Conservation (phyloP, 108 stramenopile species). For the Pseudonitzschia pungens region DNA sequence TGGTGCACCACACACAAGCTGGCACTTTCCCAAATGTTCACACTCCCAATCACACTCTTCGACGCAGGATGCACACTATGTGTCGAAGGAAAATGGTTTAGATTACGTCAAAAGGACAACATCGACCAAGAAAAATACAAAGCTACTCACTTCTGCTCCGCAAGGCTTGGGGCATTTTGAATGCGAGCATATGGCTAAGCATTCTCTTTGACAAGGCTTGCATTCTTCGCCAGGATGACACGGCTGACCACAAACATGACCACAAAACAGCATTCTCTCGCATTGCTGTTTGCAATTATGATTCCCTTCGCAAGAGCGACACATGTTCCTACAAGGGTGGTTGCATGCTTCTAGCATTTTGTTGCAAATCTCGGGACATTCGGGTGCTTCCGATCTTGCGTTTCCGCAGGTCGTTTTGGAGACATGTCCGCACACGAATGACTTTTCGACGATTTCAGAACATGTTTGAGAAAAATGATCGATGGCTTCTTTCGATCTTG, state of each 20-base stretch:
- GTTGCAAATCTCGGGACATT: conserved; percentile 31
- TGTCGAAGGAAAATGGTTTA: conserved; percentile 3
- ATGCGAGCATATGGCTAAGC: no score
- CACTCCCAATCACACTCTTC: conserved; percentile 56
- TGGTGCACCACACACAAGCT: conserved; percentile 51
- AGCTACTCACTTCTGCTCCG: no score
- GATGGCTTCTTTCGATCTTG: conserved; percentile 23
- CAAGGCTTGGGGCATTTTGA: no score
- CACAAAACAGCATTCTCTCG: conserved; percentile 45
- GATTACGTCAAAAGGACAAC: no score
- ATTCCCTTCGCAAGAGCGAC: conserved; percentile 25
- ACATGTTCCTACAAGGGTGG: conserved; percentile 15
- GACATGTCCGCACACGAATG: conserved; percentile 32
- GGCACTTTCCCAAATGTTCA: conserved; percentile 41
- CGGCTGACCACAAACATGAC: conserved; percentile 33
- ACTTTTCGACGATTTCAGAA: conserved; percentile 18
- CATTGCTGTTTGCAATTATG: conserved; percentile 46
- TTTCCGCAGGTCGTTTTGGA: conserved; percentile 29
- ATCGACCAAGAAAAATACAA: no score
- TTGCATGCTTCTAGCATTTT: conserved; percentile 33
- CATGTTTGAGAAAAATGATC: conserved; percentile 21
- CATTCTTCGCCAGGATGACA: conserved; percentile 40
- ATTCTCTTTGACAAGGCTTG: conserved; percentile 33
- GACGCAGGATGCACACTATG: conserved; percentile 51
- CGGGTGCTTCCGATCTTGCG: conserved; percentile 27